Percentiles rank a stretch among this genome's conserved stretches.
phyloP scores from a whole-genome alignment of 1,284 basidiomycete species.

The Apiotrichum domesticum region DNA sequence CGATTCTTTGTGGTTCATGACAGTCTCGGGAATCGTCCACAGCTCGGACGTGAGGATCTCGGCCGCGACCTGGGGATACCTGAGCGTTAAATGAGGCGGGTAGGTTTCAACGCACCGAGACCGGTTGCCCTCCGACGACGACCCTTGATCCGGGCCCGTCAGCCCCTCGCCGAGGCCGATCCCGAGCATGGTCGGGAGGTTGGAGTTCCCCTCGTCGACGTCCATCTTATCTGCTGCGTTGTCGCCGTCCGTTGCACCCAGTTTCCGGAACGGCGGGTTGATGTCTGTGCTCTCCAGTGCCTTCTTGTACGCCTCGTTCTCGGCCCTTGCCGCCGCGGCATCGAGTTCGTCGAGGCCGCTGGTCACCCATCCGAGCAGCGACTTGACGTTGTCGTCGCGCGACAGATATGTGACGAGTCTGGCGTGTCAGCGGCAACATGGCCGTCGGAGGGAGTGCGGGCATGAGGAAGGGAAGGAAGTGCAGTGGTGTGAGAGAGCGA shows the following conservation, averaged over 20 bases:
- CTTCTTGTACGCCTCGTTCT: constrained; percentile 23
- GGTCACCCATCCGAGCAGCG: constrained; percentile 42
- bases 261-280: constrained; percentile 25
- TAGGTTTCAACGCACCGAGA: constrained; percentile 26
- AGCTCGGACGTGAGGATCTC: constrained; percentile 94
- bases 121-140: constrained; percentile 21
- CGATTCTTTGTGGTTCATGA: constrained; percentile 58
- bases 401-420: constrained; percentile 43
- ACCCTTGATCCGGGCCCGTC: constrained; percentile 17
- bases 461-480: too few relatives aligned
- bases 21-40: constrained; percentile 88
- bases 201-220: constrained; percentile 3
- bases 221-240: neutral
- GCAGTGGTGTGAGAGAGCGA: too few relatives aligned
- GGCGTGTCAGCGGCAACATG: neutral
- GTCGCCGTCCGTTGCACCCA: constrained; percentile 9
- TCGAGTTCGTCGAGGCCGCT: constrained; percentile 45
- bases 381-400: constrained; percentile 38
- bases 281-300: constrained; percentile 23
- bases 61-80: constrained; percentile 89
- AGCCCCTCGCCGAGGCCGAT: constrained; percentile 31
- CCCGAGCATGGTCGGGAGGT: constrained; percentile 4
- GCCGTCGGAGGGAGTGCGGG: too few relatives aligned
- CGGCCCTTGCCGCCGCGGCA: constrained; percentile 31
- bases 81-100: constrained; percentile 34